phyloP scores from a whole-genome alignment of 2,329 filamentous ascomycete species.

The Fusarium torreyae region DNA sequence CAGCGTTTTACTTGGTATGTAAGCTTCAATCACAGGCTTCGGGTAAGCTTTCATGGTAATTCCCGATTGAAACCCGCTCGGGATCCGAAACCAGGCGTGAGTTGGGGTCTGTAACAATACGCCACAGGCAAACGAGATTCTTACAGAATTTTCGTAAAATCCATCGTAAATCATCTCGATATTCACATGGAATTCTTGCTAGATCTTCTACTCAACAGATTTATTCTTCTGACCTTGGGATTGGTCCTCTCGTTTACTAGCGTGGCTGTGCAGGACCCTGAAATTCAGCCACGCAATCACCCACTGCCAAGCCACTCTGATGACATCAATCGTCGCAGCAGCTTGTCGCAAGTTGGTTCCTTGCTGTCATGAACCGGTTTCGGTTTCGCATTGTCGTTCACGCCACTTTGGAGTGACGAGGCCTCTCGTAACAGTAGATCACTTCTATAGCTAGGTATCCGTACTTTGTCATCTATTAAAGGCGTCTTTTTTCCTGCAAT shows the following conservation, averaged over 20 bases:
- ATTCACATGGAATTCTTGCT: constrained; percentile 13
- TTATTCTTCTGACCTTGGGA: not conserved
- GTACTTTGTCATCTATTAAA: constrained; percentile 26
- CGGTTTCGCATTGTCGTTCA: constrained; percentile 36
- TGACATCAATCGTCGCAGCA: constrained; percentile 44
- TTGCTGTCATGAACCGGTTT: constrained; percentile 40
- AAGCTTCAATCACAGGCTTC: constrained; percentile 18
- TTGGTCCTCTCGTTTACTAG: constrained; percentile 14
- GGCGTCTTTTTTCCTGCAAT: not conserved
- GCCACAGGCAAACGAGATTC: not conserved
- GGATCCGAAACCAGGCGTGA: constrained; percentile 27
- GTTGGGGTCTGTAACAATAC: not conserved
- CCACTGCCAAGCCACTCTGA: constrained; percentile 42
- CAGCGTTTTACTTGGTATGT: constrained; percentile 12
- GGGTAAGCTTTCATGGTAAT: constrained; percentile 31
- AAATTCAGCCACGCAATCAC: constrained; percentile 40
- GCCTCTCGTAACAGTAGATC: constrained; percentile 33
- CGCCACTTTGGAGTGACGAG: constrained; percentile 43
- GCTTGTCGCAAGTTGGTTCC: constrained; percentile 28
- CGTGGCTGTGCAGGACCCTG: constrained; percentile 44
- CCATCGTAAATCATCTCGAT: not conserved
- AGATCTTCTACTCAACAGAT: constrained; percentile 11
- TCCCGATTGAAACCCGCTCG: constrained; percentile 25
- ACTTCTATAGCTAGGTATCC: not conserved
- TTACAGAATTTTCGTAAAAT: not conserved